Evolutionary conservation across 306 rosid species (phyloP).

Genomic region (Fragaria iinumae): DNA sequence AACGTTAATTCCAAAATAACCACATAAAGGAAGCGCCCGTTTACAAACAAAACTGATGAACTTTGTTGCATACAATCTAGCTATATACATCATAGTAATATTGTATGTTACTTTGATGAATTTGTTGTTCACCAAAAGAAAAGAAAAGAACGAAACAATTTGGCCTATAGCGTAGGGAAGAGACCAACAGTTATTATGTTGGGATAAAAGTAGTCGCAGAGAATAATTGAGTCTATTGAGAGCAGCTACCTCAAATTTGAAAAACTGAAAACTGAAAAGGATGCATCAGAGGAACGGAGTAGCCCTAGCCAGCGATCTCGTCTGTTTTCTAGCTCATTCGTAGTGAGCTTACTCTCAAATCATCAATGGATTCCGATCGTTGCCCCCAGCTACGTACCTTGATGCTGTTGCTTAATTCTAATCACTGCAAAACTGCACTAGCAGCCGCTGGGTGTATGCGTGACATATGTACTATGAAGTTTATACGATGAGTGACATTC

Average conservation of each 20-base stretch:
- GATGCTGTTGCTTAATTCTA: background rate
- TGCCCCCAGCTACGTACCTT: background rate
- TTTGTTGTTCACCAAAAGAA: no score
- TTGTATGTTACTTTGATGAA: no score
- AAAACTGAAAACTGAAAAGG: background rate
- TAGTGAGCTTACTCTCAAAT: background rate
- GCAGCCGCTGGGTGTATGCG: background rate
- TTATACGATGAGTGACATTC: no score
- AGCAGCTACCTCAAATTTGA: background rate
- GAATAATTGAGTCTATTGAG: background rate
- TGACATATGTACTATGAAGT: no score
- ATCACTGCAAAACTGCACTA: background rate
- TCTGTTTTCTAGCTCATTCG: background rate
- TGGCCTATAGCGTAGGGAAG: background rate
- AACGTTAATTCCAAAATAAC: no score
- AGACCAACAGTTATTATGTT: background rate
- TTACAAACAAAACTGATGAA: no score
- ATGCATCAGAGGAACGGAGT: constrained; percentile 15
- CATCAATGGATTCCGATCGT: background rate
- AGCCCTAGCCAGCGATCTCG: background rate
- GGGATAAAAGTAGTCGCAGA: background rate
- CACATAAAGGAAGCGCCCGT: no score
- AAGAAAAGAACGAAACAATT: background rate
- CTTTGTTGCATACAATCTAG: no score
- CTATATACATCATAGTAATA: no score